These are phyloP conservation scores for Musa schizocarpa DNA, from an alignment of 176 grass and related monocot species.

Conservation along the genomic window DNA sequence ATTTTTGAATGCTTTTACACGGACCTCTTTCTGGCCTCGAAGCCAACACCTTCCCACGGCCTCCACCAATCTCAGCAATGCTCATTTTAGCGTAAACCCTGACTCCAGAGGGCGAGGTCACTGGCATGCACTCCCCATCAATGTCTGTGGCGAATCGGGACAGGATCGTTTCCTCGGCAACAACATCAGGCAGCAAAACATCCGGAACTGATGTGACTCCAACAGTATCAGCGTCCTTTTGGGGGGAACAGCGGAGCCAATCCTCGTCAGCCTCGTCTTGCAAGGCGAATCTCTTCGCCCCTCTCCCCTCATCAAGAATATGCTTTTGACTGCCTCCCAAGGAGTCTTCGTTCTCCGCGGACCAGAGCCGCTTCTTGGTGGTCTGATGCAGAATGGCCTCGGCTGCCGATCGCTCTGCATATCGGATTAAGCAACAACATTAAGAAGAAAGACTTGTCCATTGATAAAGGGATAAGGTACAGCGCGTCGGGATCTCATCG, in stretches of 20 bases:
- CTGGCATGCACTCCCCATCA: slow-evolving; percentile 50
- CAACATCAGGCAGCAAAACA: slow-evolving; percentile 28
- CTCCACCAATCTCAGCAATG: not conserved
- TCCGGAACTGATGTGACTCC: slow-evolving; percentile 21
- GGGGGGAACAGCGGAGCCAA: slow-evolving; percentile 32
- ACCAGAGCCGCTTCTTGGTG: slow-evolving; percentile 5
- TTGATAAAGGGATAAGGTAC: too few species aligned
- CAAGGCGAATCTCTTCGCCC: slow-evolving; percentile 36
- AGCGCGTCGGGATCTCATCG: too few species aligned
- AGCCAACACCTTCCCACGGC: slow-evolving; percentile 6
- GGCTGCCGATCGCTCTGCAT: not conserved
- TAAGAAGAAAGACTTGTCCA: not conserved
- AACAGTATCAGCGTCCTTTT: slow-evolving; percentile 19
- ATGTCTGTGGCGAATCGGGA: slow-evolving; percentile 74
- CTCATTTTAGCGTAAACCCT: slow-evolving; percentile 73
- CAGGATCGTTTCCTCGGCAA: slow-evolving; percentile 37
- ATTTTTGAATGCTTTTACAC: not conserved
- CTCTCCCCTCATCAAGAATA: slow-evolving; percentile 14
- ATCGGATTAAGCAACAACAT: not conserved
- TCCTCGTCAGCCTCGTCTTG: slow-evolving; percentile 26
- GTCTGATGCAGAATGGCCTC: not conserved
- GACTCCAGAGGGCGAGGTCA: slow-evolving; percentile 65
- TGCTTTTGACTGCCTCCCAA: slow-evolving; percentile 6
- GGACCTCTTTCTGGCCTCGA: slow-evolving; percentile 13
- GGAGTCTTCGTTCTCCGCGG: slow-evolving; percentile 14